phyloP scores from a whole-genome alignment of 176 grass and related monocot genomes.

The Lolium multiflorum region DNA sequence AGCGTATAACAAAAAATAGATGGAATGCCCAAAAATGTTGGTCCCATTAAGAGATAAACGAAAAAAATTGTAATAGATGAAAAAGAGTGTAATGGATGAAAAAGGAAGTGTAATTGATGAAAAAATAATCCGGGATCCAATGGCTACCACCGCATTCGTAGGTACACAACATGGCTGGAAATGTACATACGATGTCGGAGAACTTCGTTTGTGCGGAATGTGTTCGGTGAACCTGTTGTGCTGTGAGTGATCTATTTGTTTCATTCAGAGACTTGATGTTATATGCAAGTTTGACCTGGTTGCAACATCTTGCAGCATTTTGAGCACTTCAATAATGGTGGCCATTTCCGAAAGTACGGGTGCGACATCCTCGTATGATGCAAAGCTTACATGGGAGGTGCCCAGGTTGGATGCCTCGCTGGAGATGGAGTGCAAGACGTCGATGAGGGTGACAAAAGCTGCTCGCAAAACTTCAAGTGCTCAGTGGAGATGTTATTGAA shows the following conservation, averaged over 20 bases:
- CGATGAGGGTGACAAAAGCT: slow-evolving; percentile 78
- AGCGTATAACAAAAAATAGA: neutral
- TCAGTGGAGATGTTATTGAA: slow-evolving; percentile 40
- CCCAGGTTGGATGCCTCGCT: slow-evolving; percentile 79
- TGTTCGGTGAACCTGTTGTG: neutral
- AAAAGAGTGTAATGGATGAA: neutral
- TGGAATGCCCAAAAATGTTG: neutral
- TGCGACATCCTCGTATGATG: slow-evolving; percentile 69
- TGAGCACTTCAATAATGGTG: slow-evolving; percentile 63
- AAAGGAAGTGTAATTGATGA: too few relatives aligned
- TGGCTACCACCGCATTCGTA: too few relatives aligned
- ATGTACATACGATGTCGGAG: neutral
- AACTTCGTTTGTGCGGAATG: neutral
- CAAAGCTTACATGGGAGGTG: slow-evolving; percentile 77
- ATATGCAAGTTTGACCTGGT: neutral
- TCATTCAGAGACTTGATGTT: neutral
- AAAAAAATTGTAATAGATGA: neutral
- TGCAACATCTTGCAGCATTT: slow-evolving; percentile 63
- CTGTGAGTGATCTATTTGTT: neutral
- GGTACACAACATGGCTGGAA: neutral
- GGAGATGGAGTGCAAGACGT: slow-evolving; percentile 78
- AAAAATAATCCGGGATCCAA: neutral
- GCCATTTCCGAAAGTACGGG: slow-evolving; percentile 74
- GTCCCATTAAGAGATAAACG: neutral
- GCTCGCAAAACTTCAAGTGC: slow-evolving; percentile 60